Evolutionary conservation across 2,329 filamentous ascomycete genomes (phyloP).

Genomic region (Raffaelea arxii): DNA sequence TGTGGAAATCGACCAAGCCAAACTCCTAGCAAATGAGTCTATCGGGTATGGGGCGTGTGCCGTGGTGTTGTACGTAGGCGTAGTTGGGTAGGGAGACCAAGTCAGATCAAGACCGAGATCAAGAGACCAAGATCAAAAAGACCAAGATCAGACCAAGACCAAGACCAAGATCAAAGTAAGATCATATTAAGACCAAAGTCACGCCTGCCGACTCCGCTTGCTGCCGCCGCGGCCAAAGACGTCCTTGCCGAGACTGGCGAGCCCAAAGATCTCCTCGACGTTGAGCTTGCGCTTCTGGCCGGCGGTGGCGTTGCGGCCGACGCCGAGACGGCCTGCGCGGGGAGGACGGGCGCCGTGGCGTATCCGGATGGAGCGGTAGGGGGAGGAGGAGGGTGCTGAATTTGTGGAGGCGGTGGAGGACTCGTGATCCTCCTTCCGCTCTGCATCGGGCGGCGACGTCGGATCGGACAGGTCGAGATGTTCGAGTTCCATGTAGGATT

Average conservation of each 20-base stretch:
- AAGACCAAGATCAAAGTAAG: too few relatives aligned
- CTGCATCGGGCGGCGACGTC: conserved; percentile 19
- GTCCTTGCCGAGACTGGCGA: conserved; percentile 54
- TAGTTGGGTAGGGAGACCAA: too few relatives aligned
- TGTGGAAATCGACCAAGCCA: too few relatives aligned
- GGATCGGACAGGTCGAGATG: conserved; percentile 51
- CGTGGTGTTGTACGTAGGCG: too few relatives aligned
- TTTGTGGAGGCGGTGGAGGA: conserved; percentile 5
- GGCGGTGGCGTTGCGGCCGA: conserved; percentile 46
- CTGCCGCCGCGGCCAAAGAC: conserved; percentile 34
- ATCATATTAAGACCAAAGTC: not conserved
- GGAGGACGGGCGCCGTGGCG: conserved; percentile 16
- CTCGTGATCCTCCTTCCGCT: not conserved
- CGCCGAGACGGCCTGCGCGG: conserved; percentile 48
- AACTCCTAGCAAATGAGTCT: too few relatives aligned
- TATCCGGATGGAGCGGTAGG: conserved; percentile 7
- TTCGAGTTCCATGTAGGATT: conserved; percentile 49
- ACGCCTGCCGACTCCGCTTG: conserved; percentile 43
- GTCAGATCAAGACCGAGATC: too few relatives aligned
- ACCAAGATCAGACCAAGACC: too few relatives aligned
- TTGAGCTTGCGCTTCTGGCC: conserved; percentile 67
- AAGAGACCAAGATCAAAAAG: too few relatives aligned
- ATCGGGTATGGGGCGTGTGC: too few relatives aligned
- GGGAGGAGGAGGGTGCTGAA: not conserved
- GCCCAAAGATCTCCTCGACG: conserved; percentile 66